These are phyloP conservation scores for Tuber borchii DNA, from an alignment of 495 filamentous ascomycete species.

Conservation along the genomic window DNA sequence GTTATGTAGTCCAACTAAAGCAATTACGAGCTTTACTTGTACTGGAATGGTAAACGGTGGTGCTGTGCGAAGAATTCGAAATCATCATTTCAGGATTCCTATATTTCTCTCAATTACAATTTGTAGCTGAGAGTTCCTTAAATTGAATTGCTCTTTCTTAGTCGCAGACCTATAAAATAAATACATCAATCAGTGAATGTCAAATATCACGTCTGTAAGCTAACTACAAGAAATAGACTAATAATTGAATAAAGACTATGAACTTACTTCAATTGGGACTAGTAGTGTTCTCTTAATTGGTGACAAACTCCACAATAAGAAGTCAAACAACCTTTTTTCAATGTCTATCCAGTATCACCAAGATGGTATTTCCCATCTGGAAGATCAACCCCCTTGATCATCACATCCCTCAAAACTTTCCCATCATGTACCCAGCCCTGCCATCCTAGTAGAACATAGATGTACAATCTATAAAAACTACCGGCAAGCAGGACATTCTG, in stretches of 20 bases:
- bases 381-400: neutral
- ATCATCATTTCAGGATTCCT: neutral
- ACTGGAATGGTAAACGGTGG: neutral
- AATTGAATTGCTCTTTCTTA: neutral
- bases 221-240: neutral
- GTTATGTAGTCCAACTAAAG: neutral
- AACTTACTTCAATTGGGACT: neutral
- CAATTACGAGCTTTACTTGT: neutral
- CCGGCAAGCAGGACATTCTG: neutral
- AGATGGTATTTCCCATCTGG: neutral
- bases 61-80: neutral
- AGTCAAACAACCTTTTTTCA: neutral
- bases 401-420: neutral
- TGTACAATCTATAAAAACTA: neutral
- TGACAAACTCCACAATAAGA: neutral
- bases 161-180: neutral
- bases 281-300: neutral
- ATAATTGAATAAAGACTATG: neutral
- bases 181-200: neutral
- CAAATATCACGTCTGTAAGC: neutral
- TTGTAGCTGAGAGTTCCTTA: neutral
- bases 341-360: neutral
- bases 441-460: neutral
- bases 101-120: neutral
- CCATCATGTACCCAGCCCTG: neutral